Percentiles rank a stretch among this genome's conserved stretches.
phyloP scores from a whole-genome alignment of 2,329 filamentous ascomycete genomes.

The Tolypocladium tropicale region DNA sequence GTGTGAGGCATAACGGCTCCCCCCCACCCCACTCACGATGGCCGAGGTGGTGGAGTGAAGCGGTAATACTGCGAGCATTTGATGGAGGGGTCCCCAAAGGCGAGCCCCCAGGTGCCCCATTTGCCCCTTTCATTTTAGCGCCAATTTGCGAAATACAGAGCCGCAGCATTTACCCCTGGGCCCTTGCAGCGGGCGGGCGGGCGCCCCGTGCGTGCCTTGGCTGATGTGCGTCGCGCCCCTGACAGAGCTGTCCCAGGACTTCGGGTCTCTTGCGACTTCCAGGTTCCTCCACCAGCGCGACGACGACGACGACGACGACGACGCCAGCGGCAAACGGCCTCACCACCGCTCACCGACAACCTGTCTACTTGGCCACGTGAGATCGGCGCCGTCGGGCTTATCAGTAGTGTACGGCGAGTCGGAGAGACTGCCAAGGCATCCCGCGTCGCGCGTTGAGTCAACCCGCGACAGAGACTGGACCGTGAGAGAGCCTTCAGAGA shows the following conservation, averaged over 20 bases:
- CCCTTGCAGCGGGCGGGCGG: background rate
- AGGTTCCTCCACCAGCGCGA: background rate
- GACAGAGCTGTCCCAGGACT: background rate
- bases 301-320: background rate
- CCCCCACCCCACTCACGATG: background rate
- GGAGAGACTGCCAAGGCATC: background rate
- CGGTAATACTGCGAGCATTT: no score
- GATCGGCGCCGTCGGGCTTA: background rate
- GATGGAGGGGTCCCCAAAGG: background rate
- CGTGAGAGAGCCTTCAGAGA: no score
- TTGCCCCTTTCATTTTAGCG: background rate
- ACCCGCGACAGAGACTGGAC: background rate
- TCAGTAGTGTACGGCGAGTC: background rate
- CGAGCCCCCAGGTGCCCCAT: no score
- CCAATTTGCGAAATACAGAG: background rate
- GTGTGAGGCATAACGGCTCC: background rate
- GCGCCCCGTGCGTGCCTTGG: background rate
- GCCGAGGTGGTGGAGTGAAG: background rate
- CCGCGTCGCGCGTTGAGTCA: background rate
- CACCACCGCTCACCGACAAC: background rate
- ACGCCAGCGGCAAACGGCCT: background rate
- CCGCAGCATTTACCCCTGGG: background rate
- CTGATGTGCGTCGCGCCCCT: background rate
- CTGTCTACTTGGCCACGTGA: background rate
- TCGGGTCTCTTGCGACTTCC: no score